These are phyloP conservation scores for Uronychia setigera DNA, from an alignment of 73 alveolate genomes.

Conservation along the genomic window DNA sequence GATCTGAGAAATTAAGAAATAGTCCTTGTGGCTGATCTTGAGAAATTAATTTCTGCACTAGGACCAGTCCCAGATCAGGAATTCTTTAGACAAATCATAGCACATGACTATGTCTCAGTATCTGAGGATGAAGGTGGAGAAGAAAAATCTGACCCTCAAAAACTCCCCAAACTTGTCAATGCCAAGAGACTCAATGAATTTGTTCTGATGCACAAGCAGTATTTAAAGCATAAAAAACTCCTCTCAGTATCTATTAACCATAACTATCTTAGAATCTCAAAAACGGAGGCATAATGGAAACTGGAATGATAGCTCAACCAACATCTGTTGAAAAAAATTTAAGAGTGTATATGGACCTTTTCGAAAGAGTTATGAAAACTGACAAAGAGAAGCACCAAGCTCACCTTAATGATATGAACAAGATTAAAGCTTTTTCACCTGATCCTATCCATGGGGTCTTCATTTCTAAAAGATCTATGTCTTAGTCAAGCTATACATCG, in stretches of 20 bases:
- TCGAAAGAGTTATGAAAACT: neutral
- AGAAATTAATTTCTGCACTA: neutral
- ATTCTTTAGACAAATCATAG: neutral
- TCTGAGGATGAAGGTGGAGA: neutral
- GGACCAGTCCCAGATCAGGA: neutral
- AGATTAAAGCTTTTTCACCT: neutral
- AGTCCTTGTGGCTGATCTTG: neutral
- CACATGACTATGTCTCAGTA: neutral
- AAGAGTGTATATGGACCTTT: neutral
- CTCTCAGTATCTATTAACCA: too few relatives aligned
- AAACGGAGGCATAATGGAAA: neutral
- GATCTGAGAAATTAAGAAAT: neutral
- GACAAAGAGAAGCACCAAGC: neutral
- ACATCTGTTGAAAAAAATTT: neutral
- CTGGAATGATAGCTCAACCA: neutral
- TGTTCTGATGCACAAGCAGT: neutral
- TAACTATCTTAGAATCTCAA: neutral
- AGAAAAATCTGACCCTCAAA: too few relatives aligned
- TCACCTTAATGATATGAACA: neutral
- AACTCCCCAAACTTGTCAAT: too few relatives aligned
- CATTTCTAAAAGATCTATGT: neutral
- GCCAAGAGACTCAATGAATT: neutral
- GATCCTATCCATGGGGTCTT: neutral
- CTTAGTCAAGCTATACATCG: neutral
- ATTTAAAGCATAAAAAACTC: neutral